Evolutionary conservation across 1,284 basidiomycete genomes (phyloP).

Genomic region (Acaromyces ingoldii): DNA sequence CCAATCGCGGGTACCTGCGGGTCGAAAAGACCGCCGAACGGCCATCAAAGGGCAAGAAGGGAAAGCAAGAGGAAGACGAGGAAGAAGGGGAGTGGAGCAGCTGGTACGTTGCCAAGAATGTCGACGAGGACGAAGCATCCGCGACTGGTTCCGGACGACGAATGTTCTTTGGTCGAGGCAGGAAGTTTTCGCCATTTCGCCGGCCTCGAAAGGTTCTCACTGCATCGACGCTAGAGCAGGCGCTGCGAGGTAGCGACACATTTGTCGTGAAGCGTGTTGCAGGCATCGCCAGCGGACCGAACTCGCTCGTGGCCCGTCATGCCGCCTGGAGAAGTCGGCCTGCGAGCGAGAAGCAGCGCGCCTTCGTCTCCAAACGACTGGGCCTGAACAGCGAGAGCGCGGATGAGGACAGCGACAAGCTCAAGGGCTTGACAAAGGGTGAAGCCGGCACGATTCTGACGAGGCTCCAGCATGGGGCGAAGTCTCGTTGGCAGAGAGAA

Average conservation of each 20-base stretch:
- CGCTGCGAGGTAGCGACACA: constrained; percentile 66
- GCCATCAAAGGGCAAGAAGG: too few species aligned
- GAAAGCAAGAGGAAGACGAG: too few species aligned
- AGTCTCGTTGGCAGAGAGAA: constrained; percentile 23
- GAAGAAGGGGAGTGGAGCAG: constrained; percentile 11
- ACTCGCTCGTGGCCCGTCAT: constrained; percentile 15
- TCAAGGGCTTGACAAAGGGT: constrained; percentile 27
- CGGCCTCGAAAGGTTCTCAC: constrained; percentile 40
- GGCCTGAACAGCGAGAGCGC: constrained; percentile 11
- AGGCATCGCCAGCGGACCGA: constrained; percentile 45
- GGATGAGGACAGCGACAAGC: not conserved
- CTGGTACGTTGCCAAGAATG: constrained; percentile 17
- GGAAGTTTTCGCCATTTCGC: constrained; percentile 21
- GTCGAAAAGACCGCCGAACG: constrained; percentile 64
- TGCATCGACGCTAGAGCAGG: constrained; percentile 59
- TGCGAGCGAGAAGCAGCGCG: constrained; percentile 65
- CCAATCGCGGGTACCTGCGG: constrained; percentile 69
- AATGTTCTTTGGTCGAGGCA: not conserved
- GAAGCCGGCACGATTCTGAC: constrained; percentile 33
- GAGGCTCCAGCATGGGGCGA: constrained; percentile 26
- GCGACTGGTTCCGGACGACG: constrained; percentile 17
- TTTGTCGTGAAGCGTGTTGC: constrained; percentile 61
- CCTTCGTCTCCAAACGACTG: constrained; percentile 62
- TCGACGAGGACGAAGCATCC: constrained; percentile 23
- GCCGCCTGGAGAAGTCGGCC: constrained; percentile 70